phyloP scores from a whole-genome alignment of 164 flowering plant genomes.

The Nymphaea colorata region DNA sequence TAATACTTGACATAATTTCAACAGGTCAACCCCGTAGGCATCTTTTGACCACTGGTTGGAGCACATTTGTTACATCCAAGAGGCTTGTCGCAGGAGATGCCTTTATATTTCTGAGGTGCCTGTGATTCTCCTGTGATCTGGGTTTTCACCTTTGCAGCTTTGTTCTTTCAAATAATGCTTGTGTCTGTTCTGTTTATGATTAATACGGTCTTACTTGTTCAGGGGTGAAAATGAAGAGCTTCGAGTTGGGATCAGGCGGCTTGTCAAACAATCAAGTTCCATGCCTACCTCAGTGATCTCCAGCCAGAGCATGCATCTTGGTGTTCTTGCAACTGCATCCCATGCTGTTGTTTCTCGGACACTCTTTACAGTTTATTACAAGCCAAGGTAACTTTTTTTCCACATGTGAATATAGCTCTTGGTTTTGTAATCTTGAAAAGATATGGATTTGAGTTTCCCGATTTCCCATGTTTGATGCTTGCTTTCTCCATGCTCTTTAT shows the following conservation, averaged over 20 bases:
- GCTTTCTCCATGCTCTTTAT: background rate
- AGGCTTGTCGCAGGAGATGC: conserved; percentile 91
- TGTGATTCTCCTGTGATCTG: background rate
- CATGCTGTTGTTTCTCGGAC: conserved; percentile 70
- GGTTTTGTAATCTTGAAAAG: background rate
- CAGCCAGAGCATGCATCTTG: conserved; percentile 78
- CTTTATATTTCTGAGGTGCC: conserved; percentile 82
- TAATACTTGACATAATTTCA: background rate
- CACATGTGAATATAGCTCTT: background rate
- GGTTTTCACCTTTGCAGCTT: background rate
- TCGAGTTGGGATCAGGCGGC: conserved; percentile 74
- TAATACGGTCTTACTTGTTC: conserved; percentile 6
- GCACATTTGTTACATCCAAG: conserved; percentile 85
- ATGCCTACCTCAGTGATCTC: conserved; percentile 91
- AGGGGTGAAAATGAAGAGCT: conserved; percentile 81
- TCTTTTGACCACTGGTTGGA: conserved; percentile 96
- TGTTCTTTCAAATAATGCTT: background rate
- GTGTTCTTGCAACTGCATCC: conserved; percentile 93
- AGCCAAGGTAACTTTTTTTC: conserved; percentile 51
- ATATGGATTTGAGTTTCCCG: background rate
- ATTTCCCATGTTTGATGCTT: background rate
- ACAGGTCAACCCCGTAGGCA: conserved; percentile 95
- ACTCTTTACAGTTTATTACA: conserved; percentile 66
- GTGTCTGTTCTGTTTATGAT: too few relatives aligned
- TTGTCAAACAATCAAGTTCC: conserved; percentile 52